These are phyloP conservation scores for Pyrrhoderma lamaoense DNA, from an alignment of 1,284 basidiomycete genomes.

Conservation along the genomic window DNA sequence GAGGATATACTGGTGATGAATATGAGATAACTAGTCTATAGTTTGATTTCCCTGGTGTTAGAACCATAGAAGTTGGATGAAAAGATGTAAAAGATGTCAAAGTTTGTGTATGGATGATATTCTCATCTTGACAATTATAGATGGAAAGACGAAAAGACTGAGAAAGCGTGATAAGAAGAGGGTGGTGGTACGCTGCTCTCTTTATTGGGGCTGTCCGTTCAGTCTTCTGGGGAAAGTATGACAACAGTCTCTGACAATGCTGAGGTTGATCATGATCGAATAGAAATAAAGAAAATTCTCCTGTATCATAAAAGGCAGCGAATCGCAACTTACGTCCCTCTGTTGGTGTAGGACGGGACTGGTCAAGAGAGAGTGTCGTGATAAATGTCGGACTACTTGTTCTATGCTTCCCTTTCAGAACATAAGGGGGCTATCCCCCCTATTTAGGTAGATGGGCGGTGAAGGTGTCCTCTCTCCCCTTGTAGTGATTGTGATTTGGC, in stretches of 20 bases:
- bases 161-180: conserved; percentile 64
- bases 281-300: conserved; percentile 54
- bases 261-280: conserved; percentile 40
- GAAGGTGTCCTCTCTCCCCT: conserved; percentile 26
- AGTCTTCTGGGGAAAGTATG: conserved; percentile 35
- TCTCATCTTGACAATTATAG: conserved; percentile 52
- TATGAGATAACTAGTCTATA: conserved; percentile 71
- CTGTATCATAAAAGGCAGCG: conserved; percentile 56
- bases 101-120: conserved; percentile 49
- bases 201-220: conserved; percentile 41
- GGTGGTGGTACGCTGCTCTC: conserved; percentile 69
- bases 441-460: conserved; percentile 26
- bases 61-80: conserved; percentile 62
- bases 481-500: conserved; percentile 34
- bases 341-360: conserved; percentile 44
- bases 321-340: conserved; percentile 36
- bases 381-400: conserved; percentile 31
- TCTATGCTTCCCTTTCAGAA: conserved; percentile 27
- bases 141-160: conserved; percentile 57
- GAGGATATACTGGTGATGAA: conserved; percentile 68
- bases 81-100: conserved; percentile 67
- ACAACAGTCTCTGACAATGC: conserved; percentile 35
- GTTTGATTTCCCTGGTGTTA: conserved; percentile 47
- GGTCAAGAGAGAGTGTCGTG: conserved; percentile 60
- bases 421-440: conserved; percentile 20